phyloP scores from a whole-genome alignment of 1,284 basidiomycete species.

The Leccinum subrobustum region DNA sequence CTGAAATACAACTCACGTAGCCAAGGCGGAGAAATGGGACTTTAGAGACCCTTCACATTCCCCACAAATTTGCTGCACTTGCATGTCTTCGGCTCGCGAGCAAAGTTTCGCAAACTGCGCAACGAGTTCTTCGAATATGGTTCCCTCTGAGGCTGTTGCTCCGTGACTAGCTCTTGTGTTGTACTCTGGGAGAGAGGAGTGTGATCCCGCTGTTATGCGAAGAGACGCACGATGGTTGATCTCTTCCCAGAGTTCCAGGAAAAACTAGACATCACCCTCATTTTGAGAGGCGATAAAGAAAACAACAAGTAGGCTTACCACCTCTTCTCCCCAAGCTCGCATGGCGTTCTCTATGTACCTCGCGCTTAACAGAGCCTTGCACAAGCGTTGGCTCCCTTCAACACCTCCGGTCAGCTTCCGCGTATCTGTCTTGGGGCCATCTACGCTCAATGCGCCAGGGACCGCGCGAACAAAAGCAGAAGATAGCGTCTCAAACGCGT shows the following conservation, averaged over 20 bases:
- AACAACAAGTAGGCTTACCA: slow-evolving; percentile 49
- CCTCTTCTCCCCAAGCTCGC: slow-evolving; percentile 81
- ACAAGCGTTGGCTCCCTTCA: slow-evolving; percentile 76
- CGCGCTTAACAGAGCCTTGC: slow-evolving; percentile 82
- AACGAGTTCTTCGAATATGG: slow-evolving; percentile 77
- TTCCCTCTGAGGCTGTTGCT: slow-evolving; percentile 46
- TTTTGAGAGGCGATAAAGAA: neutral
- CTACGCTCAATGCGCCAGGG: slow-evolving; percentile 77
- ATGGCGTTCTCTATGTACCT: slow-evolving; percentile 67
- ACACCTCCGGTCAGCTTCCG: slow-evolving; percentile 71
- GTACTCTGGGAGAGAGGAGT: slow-evolving; percentile 50
- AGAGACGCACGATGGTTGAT: slow-evolving; percentile 59
- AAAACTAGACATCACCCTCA: slow-evolving; percentile 57
- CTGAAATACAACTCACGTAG: slow-evolving; percentile 34
- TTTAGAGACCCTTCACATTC: slow-evolving; percentile 79
- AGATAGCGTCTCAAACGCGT: slow-evolving; percentile 91
- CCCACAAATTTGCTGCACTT: slow-evolving; percentile 73
- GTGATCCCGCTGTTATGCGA: slow-evolving; percentile 49
- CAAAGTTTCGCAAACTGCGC: slow-evolving; percentile 60
- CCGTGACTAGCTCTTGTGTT: slow-evolving; percentile 5
- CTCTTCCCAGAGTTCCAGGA: slow-evolving; percentile 83
- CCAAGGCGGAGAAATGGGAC: slow-evolving; percentile 57
- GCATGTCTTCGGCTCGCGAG: slow-evolving; percentile 79
- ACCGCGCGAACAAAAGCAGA: slow-evolving; percentile 87
- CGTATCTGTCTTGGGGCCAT: slow-evolving; percentile 54